Evolutionary conservation across 352 stramenopile species (phyloP).

Genomic region (Globisporangium mamillatum): DNA sequence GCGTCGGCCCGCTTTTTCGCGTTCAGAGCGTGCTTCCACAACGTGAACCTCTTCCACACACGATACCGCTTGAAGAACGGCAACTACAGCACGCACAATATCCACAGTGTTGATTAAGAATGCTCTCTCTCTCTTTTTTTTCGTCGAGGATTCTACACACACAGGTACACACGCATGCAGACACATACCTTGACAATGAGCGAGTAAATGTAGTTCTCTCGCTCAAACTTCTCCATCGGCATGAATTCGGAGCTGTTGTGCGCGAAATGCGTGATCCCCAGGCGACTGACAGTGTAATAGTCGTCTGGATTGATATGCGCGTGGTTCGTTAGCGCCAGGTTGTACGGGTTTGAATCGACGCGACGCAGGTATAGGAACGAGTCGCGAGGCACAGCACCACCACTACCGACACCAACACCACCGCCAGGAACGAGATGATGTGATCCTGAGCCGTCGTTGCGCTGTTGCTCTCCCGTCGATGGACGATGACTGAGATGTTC

Average conservation of each 20-base stretch:
- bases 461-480: background rate
- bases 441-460: background rate
- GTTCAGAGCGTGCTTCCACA: conserved; percentile 84
- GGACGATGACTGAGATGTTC: conserved; percentile 31
- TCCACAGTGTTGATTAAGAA: background rate
- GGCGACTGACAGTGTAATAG: conserved; percentile 89
- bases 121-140: background rate
- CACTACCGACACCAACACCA: background rate
- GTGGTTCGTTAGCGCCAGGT: conserved; percentile 62
- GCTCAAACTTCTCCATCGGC: conserved; percentile 85
- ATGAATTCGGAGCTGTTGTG: conserved; percentile 84
- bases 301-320: conserved; percentile 64
- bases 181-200: conserved; percentile 60
- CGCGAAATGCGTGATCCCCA: conserved; percentile 89
- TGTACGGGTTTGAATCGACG: conserved; percentile 77
- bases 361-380: conserved; percentile 77
- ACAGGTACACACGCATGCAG: background rate
- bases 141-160: background rate
- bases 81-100: conserved; percentile 27
- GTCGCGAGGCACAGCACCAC: conserved; percentile 30
- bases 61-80: conserved; percentile 90
- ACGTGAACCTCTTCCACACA: conserved; percentile 88
- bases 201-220: conserved; percentile 89
- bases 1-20: conserved; percentile 35
- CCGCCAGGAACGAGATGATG: background rate